Evolutionary conservation across 495 filamentous ascomycete species (phyloP), one percentile per base, ranked within the genome.

Genomic region (Penicillium malachiteum): DNA sequence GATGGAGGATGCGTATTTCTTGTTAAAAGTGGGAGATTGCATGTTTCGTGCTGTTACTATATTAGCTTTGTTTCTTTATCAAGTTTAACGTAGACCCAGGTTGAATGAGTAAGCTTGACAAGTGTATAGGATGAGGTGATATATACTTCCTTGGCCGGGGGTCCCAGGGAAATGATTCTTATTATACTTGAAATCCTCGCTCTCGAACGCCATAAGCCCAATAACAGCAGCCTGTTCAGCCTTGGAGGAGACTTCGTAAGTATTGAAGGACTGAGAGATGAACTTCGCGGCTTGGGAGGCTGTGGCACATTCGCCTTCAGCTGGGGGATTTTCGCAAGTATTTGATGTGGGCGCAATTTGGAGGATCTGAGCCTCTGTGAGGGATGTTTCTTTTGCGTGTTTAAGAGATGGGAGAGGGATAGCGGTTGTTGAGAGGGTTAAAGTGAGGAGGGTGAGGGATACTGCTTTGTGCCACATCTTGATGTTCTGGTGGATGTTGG

Each of bases 111-210:
- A 26, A 49, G 1, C 8, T 17, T 3, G 11, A 14, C 30, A 13
- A 7, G 5, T 41, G 32, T 3, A 26, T 13, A n/a, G n/a, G n/a
- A n/a, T 54, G 37, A 7, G 16, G 41, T 3, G 33, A 48, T 56
- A 70, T 75, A 52, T 68, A 78, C 76, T 95, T 16, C 91, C 91
- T 66, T 96, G 88, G 1, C 90, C 91, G 0, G 58, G 79, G 35
- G 51, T 68, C 4, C 84, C 79, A 6, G 89, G 86, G 52, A 65
- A 79, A 57, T 85, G 77, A 59, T 90, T 89, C 62, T 76, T 77
- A 60, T 84, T 89, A 74, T 79, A 88, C 63, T 82, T 78, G 71
- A 90, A 87, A 31, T 88, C 79, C 35, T 50, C 81, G 17, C 78
- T 82, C 69, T 96, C 91, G 67, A 83, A 83, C 5, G 83, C 82